Evolutionary conservation across 75 land plant genomes (phyloP).

Genomic region (Picea glauca): DNA sequence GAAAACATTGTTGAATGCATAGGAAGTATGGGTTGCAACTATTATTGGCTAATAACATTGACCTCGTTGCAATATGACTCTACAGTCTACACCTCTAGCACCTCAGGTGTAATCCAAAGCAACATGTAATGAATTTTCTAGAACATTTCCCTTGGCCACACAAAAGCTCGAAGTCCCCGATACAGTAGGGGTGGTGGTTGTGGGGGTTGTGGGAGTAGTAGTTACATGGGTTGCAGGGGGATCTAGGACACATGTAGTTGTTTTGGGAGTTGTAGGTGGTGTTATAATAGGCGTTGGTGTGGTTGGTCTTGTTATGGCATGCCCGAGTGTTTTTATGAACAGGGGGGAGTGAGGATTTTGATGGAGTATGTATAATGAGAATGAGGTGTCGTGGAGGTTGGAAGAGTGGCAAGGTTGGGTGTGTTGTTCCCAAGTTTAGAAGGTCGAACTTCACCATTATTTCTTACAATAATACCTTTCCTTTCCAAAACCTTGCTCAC

Average conservation of each 20-base stretch:
- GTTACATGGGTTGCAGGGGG: background rate
- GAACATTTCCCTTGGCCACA: conserved; percentile 22
- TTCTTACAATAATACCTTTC: too few species aligned
- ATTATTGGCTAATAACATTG: conserved; percentile 28
- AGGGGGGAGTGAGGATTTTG: too few species aligned
- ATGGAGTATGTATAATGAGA: too few species aligned
- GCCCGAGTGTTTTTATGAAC: too few species aligned
- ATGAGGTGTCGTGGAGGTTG: too few species aligned
- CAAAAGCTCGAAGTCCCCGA: conserved; percentile 14
- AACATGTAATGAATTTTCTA: conserved; percentile 6
- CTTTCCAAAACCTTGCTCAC: too few species aligned
- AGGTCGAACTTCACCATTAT: too few species aligned
- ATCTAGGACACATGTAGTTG: background rate
- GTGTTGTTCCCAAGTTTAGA: too few species aligned
- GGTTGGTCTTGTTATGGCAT: background rate
- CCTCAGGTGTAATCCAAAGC: conserved; percentile 44
- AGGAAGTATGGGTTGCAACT: conserved; percentile 22
- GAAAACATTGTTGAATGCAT: conserved; percentile 39
- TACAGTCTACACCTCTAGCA: conserved; percentile 28
- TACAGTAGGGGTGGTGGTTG: background rate
- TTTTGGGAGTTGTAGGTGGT: background rate
- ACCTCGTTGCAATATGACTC: conserved; percentile 14
- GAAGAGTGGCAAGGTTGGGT: too few species aligned
- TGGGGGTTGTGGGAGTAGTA: background rate
- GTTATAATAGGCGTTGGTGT: background rate